phyloP scores from a whole-genome alignment of 2,329 filamentous ascomycete species.

The Fusarium sp. region DNA sequence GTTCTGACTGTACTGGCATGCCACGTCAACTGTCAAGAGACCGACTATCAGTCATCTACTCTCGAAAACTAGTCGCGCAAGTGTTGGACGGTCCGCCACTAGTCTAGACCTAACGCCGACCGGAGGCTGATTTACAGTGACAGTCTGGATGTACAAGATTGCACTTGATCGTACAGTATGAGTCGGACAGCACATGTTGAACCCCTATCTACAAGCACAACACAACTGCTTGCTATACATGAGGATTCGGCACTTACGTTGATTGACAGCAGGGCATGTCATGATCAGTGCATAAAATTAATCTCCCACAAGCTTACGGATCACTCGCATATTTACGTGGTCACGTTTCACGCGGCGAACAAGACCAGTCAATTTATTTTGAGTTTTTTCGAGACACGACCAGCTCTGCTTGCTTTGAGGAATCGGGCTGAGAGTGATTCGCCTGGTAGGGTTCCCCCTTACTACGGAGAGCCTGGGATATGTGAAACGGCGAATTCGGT shows the following conservation, averaged over 20 bases:
- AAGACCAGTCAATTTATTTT: slow-evolving; percentile 19
- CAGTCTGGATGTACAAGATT: not conserved
- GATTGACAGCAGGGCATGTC: not conserved
- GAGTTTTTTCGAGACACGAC: slow-evolving; percentile 16
- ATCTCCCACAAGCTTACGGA: slow-evolving; percentile 40
- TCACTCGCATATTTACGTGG: slow-evolving; percentile 44
- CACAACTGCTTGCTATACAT: not conserved
- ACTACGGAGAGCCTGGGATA: slow-evolving; percentile 14
- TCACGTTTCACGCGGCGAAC: slow-evolving; percentile 43
- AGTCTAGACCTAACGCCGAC: slow-evolving; percentile 7
- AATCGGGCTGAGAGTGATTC: too few relatives aligned
- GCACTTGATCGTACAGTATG: slow-evolving; percentile 10
- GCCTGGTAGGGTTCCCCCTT: slow-evolving; percentile 12
- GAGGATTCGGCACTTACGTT: slow-evolving; percentile 5
- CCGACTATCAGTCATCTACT: slow-evolving; percentile 20
- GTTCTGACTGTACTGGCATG: slow-evolving; percentile 38
- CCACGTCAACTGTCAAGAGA: slow-evolving; percentile 45
- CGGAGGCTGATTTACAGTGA: slow-evolving; percentile 33
- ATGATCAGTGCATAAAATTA: slow-evolving; percentile 38
- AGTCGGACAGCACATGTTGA: slow-evolving; percentile 3
- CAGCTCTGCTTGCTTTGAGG: slow-evolving; percentile 6
- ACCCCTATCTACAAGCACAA: slow-evolving; percentile 17
- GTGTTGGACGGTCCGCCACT: slow-evolving; percentile 19
- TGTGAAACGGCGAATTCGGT: slow-evolving; percentile 39
- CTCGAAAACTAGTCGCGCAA: slow-evolving; percentile 16